Evolutionary conservation across 306 rosid genomes (phyloP).

Genomic region (Citrullus amarus): DNA sequence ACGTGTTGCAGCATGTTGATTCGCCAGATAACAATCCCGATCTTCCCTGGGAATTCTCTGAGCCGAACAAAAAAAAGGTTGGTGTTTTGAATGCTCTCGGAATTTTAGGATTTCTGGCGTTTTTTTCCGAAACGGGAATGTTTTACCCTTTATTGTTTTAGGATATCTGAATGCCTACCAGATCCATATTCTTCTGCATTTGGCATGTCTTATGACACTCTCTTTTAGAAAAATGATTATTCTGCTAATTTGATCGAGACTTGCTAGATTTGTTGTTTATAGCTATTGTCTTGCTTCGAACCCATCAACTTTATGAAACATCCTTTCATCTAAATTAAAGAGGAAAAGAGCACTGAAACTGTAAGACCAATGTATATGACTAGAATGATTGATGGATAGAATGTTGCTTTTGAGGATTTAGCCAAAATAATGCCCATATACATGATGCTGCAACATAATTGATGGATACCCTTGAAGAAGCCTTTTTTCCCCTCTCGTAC

Average conservation of each 20-base stretch:
- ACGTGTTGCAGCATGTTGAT: slow-evolving; percentile 57
- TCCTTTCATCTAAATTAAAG: not conserved
- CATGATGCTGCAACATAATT: not conserved
- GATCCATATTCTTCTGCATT: not conserved
- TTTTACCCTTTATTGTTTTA: not conserved
- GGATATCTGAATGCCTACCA: not conserved
- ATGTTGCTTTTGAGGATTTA: not conserved
- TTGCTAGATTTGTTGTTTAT: not conserved
- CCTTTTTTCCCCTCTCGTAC: not conserved
- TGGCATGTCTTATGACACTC: not conserved
- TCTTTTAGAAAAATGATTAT: not conserved
- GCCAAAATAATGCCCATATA: not conserved
- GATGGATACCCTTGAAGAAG: not conserved
- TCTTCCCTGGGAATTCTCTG: slow-evolving; percentile 65
- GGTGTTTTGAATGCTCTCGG: not conserved
- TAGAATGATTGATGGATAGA: not conserved
- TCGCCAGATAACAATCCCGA: slow-evolving; percentile 74
- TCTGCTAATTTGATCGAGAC: not conserved
- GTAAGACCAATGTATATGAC: not conserved
- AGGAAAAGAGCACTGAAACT: not conserved
- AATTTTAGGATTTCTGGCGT: not conserved
- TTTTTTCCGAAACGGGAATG: not conserved
- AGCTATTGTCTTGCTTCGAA: not conserved
- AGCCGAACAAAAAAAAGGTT: slow-evolving; percentile 58
- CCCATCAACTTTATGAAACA: not conserved